A percentile compares a stretch with the other conserved stretches of the same genome.
Evolutionary conservation across 352 stramenopile species (phyloP).

Genomic region (Plasmopara muralis): DNA sequence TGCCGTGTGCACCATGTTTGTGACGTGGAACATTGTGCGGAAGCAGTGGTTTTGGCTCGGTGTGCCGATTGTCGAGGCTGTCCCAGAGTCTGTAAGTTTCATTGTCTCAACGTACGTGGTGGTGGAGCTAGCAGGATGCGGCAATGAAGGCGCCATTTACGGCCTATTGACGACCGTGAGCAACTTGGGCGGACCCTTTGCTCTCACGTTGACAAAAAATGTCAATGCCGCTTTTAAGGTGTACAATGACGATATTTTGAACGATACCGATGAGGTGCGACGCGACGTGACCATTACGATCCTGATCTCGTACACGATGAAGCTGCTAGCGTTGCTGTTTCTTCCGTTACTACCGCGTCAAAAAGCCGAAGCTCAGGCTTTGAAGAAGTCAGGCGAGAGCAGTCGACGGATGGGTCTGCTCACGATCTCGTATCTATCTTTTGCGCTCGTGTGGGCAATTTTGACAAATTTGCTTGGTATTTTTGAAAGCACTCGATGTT

Average conservation of each 20-base stretch:
- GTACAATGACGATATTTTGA: constrained; percentile 40
- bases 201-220: constrained; percentile 43
- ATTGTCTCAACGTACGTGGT: constrained; percentile 54
- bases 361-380: constrained; percentile 35
- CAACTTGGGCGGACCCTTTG: constrained; percentile 39
- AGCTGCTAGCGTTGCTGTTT: constrained; percentile 32
- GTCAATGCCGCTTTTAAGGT: constrained; percentile 44
- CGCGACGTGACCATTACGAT: constrained; percentile 52
- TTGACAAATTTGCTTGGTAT: constrained; percentile 43
- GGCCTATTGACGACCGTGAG: constrained; percentile 46
- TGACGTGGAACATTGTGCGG: constrained; percentile 44
- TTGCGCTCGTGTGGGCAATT: constrained; percentile 39
- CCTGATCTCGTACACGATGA: constrained; percentile 43
- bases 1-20: constrained; percentile 40
- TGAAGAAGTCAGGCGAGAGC: constrained; percentile 35
- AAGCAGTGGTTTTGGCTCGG: constrained; percentile 57
- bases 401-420: constrained; percentile 35
- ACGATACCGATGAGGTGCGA: constrained; percentile 38
- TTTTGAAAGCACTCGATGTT: constrained; percentile 43
- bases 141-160: constrained; percentile 53
- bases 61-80: constrained; percentile 37
- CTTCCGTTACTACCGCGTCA: constrained; percentile 38
- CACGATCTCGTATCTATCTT: constrained; percentile 34
- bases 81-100: constrained; percentile 37
- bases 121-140: constrained; percentile 44